Base-by-base conservation (phyloP, 2,329 filamentous ascomycete species). In the Arthrinium puccinioides region DNA sequence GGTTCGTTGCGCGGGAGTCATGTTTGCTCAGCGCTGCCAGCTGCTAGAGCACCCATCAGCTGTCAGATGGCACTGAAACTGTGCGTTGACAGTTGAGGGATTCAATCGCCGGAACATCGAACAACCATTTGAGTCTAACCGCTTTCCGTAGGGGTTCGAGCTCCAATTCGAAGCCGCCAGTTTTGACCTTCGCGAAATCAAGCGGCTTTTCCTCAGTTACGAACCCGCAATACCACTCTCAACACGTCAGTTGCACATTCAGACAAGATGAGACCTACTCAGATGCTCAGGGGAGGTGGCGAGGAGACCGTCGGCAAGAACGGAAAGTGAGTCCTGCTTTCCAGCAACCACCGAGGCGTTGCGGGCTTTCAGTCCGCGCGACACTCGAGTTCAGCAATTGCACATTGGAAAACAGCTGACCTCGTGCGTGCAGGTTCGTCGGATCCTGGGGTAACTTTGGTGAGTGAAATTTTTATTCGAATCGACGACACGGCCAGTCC, bases 371-470 rank as follows among this genome's bases (percentile, higher is more conserved):
- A 18, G 23, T 24, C 16, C 14, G 33, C 3, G 16, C 33, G 20
- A 11, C 15, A 19, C 14, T 7, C 14, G n/a, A n/a, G n/a, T n/a
- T n/a, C n/a, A n/a, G n/a, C n/a, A n/a, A n/a, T n/a, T n/a, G n/a
- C n/a, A n/a, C n/a, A n/a, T n/a, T n/a, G n/a, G n/a, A n/a, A n/a
- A 21, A 9, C 9, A 9, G 24, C 33, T 36, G 24, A 36, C 18
- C 23, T 20, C 24, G 10, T n/a, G 43, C 43, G 15, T 45, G 49
- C 52, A 89, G 85, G 60, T 88, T 70, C 63, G 66, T 89, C 42
- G 85, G 85, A 51, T 65, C 66, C 62, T 90, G 84, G 83, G 85
- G 85, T 55, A 67, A 70, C 55, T 67, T 89, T 48, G 84, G 84
- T 87, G 76, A 69, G 79, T 77, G 23, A 36, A 9, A 24, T 10